Evolutionary conservation across 805 yeast genomes (phyloP), one percentile per base, ranked within the genome.

Genomic region (Saccharomycopsis sp.): DNA sequence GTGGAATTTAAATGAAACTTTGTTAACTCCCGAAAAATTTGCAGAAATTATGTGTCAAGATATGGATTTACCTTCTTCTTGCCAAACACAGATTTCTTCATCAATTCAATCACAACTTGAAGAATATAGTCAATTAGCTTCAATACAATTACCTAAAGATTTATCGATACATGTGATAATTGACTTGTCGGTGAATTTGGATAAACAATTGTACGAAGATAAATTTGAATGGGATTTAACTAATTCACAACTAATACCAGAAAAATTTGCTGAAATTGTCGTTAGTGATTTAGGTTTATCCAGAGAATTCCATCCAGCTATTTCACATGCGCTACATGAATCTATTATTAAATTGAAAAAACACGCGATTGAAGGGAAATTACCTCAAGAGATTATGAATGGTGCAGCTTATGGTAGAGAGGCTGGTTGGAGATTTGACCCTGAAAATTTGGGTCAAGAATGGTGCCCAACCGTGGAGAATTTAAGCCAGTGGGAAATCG

Each of bases 381-480:
- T 74, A 32, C 73, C 77, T 7, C 70, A 66, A 35, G 74, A 70
- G 24, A 64, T 75, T 2, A 70, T 70, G 40, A 78, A 79, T 55
- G 74, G 73, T 39, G 79, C 83, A 0, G 82, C 81, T 0, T 74
- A 74, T 54, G 78, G 77, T n/a, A 68, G 66, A 33, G 72, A 72
- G 43, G 78, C 82, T 1, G 85, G 94, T 37, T 64, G 75, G 66
- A 77, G 89, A 59, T 72, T 71, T 57, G 96, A 82, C 57, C 72
- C 76, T 24, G 93, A 83, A 57, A 78, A 77, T 41, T 72, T 85
- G 21, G 95, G 95, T 26, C 84, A 79, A 29, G 75, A 69, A 34
- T 93, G 96, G 94, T 80, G 81, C 44, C 98, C 98, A 22, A 72
- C 78, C 35, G 82, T 90, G 4, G 97, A 90, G 62, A 76, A 78